phyloP scores from a whole-genome alignment of 2,329 filamentous ascomycete species.

The Daldinia eschscholtzii region DNA sequence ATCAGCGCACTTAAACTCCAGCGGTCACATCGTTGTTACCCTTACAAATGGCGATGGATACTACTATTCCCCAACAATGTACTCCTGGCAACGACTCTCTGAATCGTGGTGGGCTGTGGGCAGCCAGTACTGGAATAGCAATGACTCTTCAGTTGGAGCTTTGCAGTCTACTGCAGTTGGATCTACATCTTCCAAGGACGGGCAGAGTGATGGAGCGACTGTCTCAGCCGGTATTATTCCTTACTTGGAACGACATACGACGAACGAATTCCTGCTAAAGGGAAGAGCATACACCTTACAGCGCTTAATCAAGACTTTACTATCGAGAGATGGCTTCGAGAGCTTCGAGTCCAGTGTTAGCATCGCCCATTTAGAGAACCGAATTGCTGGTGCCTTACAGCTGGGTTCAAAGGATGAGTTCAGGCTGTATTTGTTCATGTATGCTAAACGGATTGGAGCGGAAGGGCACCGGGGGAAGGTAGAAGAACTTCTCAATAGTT shows the following conservation, averaged over 20 bases:
- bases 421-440: conserved; percentile 95
- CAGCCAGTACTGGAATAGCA: conserved; percentile 99
- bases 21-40: conserved; percentile 87
- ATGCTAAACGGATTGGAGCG: conserved; percentile 92
- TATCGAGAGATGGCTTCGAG: conserved; percentile 92
- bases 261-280: conserved; percentile 89
- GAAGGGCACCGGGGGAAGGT: conserved; percentile 90
- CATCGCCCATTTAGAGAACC: conserved; percentile 94
- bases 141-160: conserved; percentile 87
- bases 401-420: conserved; percentile 93
- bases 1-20: conserved; percentile 90
- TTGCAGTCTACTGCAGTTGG: conserved; percentile 79
- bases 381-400: conserved; percentile 88
- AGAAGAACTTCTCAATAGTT: conserved; percentile 86
- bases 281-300: conserved; percentile 93
- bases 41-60: conserved; percentile 96
- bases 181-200: conserved; percentile 63
- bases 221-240: conserved; percentile 94
- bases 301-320: conserved; percentile 87
- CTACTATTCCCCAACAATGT: conserved; percentile 87
- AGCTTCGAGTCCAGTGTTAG: conserved; percentile 91
- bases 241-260: conserved; percentile 92
- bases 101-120: conserved; percentile 99
- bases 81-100: conserved; percentile 92
- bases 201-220: conserved; percentile 64